Evolutionary conservation across 1,284 basidiomycete species (phyloP), one percentile per base, ranked within the genome.

Genomic region (Leccinum subrobustum): DNA sequence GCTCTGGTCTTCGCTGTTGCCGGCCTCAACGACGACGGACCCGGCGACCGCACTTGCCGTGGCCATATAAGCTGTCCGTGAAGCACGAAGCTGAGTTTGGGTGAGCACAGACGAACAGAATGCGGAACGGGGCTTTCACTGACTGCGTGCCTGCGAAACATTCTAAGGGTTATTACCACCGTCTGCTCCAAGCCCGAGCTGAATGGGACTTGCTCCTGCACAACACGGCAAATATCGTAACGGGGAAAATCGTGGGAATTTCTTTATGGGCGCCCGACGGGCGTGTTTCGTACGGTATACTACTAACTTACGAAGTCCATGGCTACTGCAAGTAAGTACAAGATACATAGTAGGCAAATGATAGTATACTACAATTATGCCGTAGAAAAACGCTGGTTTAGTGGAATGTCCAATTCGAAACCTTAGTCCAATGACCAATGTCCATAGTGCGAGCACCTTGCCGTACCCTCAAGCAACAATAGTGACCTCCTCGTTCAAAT

Each of bases 91-190:
- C 69, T 73, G 37, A 8, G 8, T 25, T 16, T 9, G 11, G 1
- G 52, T 68, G 20, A 66, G 63, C 7, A 50, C 6, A 11, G 2
- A 37, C 18, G 31, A 6, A 23, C 2, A 16, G 27, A 23, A 50
- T 4, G 35, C 2, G 14, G 25, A 52, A 57, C 8, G 1, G 4
- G 18, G 3, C n/a, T 35, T 57, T 4, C n/a, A 63, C 70, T 68
- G 51, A 70, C 68, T 51, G 62, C 60, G n/a, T 70, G 62, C 52
- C 63, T 60, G 53, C 67, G 63, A 66, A 70, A 68, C 70, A 72
- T 70, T 2, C 16, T 53, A 23, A 39, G 3, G 7, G 20, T 18
- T 18, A 25, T 47, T 50, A 53, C 54, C 35, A 16, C 44, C 51
- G 58, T 59, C n/a, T 54, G 51, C 56, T 64, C 56, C 18, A 29